Evolutionary conservation across 805 yeast genomes (phyloP), one percentile per base, ranked within the genome.

Genomic region (Pichia nanzhaoensis): DNA sequence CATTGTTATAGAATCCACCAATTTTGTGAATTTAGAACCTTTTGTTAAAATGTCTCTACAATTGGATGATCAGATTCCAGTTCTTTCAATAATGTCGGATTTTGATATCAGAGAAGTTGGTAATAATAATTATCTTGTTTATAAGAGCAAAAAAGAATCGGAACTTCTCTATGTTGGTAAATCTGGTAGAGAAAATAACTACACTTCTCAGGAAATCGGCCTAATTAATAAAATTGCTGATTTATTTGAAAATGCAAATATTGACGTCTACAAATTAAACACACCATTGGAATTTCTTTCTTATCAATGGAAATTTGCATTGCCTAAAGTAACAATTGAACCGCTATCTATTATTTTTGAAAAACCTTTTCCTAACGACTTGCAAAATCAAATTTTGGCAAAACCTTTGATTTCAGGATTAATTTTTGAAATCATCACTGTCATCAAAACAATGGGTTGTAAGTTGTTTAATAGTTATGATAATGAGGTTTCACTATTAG

Each of bases 401-500:
- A 86, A 86, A 60, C 97, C 96, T 9, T 70, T 90, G 49, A 73
- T 87, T 19, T 75, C 86, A 17, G 97, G 97, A 2, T 67, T 88
- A 39, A 78, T 87, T 47, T 72, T 75, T 42, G 97, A 90, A 67
- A 65, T 87, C 34, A 71, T 80, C 51, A 78, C 81, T 28, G 80
- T 90, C 42, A 77, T 84, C 50, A 83, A 80, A 61, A 75, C 81
- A 20, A 84, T 85, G 90, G 85, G 83, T 37, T 80, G 85, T 56
- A 82, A 79, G 58, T 67, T 85, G 42, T 82, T 82, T 49, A 73
- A 73, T 52, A 83, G 88, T 31, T 79, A 71, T 53, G 89, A 84
- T 60, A 80, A 74, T 55, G 90, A 85, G 67, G 67, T 66, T 30
- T 71, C 76, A 42, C 63, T 84, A 42, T 64, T 80, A 43, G 70